These are phyloP conservation scores for Gelatoporia subvermispora DNA, from an alignment of 768 basidiomycete genomes.

Conservation along the genomic window DNA sequence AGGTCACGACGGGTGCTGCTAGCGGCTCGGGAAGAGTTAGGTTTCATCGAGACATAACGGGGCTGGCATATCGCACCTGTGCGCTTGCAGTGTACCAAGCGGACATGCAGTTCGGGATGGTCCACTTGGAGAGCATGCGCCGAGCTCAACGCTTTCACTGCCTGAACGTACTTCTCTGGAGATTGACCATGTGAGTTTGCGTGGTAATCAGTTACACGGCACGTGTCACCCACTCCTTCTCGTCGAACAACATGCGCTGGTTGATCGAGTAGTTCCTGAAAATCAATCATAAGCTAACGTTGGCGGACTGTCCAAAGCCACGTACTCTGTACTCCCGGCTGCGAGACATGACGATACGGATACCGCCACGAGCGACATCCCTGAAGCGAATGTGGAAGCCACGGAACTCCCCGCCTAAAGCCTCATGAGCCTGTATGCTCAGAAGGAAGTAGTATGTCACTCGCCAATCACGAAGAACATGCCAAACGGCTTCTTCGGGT, in stretches of 20 bases:
- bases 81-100: conserved; percentile 59
- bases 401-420: conserved; percentile 77
- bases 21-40: conserved; percentile 37
- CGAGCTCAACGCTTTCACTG: conserved; percentile 57
- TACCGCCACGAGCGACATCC: conserved; percentile 97
- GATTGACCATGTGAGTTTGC: no score
- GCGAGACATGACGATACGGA: conserved; percentile 92
- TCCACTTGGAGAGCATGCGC: conserved; percentile 50
- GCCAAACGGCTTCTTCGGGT: conserved; percentile 90
- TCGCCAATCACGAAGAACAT: conserved; percentile 89
- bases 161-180: conserved; percentile 85
- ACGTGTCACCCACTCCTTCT: no score
- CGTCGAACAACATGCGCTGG: conserved; percentile 92
- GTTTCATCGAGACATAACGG: background rate
- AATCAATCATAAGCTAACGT: background rate
- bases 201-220: no score
- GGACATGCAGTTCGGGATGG: conserved; percentile 66
- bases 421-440: background rate
- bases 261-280: conserved; percentile 91
- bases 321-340: conserved; percentile 89
- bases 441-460: conserved; percentile 24
- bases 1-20: conserved; percentile 42
- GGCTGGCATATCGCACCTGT: conserved; percentile 36
- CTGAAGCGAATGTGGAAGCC: conserved; percentile 95
- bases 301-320: background rate